Percentiles rank a stretch among this genome's conserved stretches.
These are phyloP conservation scores for Ogataea nonfermentans DNA, from an alignment of 805 yeast species.

Conservation along the genomic window DNA sequence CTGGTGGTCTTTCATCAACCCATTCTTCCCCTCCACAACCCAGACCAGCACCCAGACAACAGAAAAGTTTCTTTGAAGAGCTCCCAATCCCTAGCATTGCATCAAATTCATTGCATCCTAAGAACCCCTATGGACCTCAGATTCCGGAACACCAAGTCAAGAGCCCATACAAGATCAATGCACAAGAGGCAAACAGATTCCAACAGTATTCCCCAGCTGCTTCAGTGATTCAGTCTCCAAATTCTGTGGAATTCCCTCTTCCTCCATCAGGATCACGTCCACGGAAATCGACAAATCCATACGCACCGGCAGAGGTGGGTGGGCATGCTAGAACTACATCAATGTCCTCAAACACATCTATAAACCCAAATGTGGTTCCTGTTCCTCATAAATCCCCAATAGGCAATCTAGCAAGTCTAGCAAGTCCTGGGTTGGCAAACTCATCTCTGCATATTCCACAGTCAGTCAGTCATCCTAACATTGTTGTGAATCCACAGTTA, in stretches of 20 bases:
- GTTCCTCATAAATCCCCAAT: slow-evolving; percentile 28
- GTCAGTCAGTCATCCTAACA: neutral
- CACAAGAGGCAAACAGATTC: neutral
- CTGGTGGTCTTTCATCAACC: neutral
- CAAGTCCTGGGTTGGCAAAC: slow-evolving; percentile 1
- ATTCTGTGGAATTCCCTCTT: slow-evolving; percentile 1
- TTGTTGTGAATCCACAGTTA: neutral
- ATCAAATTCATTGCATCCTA: slow-evolving; percentile 18
- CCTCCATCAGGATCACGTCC: slow-evolving; percentile 5
- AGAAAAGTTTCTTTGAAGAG: slow-evolving; percentile 58
- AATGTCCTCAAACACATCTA: slow-evolving; percentile 20
- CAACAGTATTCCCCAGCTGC: slow-evolving; percentile 3
- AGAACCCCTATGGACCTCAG: slow-evolving; percentile 25
- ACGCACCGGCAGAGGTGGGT: slow-evolving; percentile 33
- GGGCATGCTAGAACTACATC: slow-evolving; percentile 32
- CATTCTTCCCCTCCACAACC: slow-evolving; percentile 12
- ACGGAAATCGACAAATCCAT: slow-evolving; percentile 27
- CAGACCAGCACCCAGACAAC: slow-evolving; percentile 16
- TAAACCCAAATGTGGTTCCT: slow-evolving; percentile 30
- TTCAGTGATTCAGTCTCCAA: slow-evolving; percentile 3
- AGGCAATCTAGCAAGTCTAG: slow-evolving; percentile 17
- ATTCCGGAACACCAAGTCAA: slow-evolving; percentile 6
- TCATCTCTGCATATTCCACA: neutral
- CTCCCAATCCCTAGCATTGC: slow-evolving; percentile 39
- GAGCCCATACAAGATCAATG: slow-evolving; percentile 3